Percentiles rank a stretch among this genome's conserved stretches.
Evolutionary conservation across 228 moss, liverwort and hornwort genomes (phyloP).

Genomic region (Sphagnum magellanicum): DNA sequence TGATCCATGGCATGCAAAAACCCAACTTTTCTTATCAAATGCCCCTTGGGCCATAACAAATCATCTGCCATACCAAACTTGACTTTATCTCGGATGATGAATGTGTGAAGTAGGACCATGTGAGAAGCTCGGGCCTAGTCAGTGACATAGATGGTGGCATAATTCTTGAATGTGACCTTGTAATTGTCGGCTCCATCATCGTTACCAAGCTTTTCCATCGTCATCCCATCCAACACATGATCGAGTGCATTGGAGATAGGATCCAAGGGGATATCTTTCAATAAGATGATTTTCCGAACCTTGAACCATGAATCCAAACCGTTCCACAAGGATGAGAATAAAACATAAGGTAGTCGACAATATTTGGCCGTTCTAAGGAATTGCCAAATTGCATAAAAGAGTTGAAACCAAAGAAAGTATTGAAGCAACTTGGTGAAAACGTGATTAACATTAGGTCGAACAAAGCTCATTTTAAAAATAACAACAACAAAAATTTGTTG

Average conservation of each 20-base stretch:
- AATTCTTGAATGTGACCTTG: constrained; percentile 12
- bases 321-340: constrained; percentile 28
- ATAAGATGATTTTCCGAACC: constrained; percentile 12
- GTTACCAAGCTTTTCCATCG: too few relatives aligned
- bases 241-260: not conserved
- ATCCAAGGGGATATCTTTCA: constrained; percentile 12
- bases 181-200: not conserved
- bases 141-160: constrained; percentile 15
- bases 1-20: constrained; percentile 14
- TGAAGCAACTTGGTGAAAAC: not conserved
- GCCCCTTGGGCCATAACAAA: constrained; percentile 18
- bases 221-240: constrained; percentile 1
- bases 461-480: constrained; percentile 15
- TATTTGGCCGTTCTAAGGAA: constrained; percentile 46
- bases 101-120: not conserved
- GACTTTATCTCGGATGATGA: fast-evolving
- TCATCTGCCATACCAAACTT: constrained; percentile 35
- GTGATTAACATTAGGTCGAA: constrained; percentile 6
- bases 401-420: constrained; percentile 26
- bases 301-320: constrained; percentile 28
- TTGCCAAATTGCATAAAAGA: constrained; percentile 43
- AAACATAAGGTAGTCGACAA: constrained; percentile 37
- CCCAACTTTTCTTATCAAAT: constrained; percentile 21
- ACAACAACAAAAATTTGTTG: too few relatives aligned
- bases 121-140: constrained; percentile 12